These are phyloP conservation scores for Salix viminalis DNA, from an alignment of 345 rosid species.

Conservation along the genomic window DNA sequence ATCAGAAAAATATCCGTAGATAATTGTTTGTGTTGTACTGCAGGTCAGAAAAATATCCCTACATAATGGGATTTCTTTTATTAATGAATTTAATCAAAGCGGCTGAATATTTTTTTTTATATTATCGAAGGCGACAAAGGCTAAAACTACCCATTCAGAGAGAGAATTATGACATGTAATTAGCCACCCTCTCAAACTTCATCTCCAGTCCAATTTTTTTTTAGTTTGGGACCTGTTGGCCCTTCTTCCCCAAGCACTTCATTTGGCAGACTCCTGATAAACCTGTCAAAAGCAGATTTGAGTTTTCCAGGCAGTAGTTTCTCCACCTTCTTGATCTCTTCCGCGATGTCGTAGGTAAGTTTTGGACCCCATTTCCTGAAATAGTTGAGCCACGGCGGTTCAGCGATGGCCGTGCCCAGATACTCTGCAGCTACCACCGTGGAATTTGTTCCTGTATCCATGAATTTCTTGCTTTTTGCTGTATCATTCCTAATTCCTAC, in stretches of 20 bases:
- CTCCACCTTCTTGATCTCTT: slow-evolving; percentile 37
- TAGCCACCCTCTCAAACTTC: background rate
- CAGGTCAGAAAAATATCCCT: background rate
- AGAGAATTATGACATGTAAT: background rate
- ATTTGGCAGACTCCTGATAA: slow-evolving; percentile 44
- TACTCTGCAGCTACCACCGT: slow-evolving; percentile 57
- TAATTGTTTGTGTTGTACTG: too few relatives aligned
- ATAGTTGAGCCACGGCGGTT: slow-evolving; percentile 68
- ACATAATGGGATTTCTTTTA: background rate
- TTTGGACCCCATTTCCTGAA: slow-evolving; percentile 76
- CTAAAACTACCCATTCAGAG: background rate
- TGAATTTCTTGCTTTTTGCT: slow-evolving; percentile 42
- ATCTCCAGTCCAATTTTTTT: slow-evolving; percentile 44
- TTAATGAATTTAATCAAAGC: background rate
- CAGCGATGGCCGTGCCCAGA: slow-evolving; percentile 31
- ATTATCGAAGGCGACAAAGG: background rate
- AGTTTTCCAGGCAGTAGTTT: slow-evolving; percentile 44
- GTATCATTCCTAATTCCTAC: slow-evolving; percentile 74
- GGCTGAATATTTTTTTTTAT: background rate
- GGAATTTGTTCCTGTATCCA: slow-evolving; percentile 43
- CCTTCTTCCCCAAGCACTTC: slow-evolving; percentile 76
- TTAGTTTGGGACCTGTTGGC: slow-evolving; percentile 76
- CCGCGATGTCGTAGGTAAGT: slow-evolving; percentile 43
- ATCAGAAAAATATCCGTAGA: too few relatives aligned
- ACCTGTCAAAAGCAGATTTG: slow-evolving; percentile 44